phyloP scores from a whole-genome alignment of 768 basidiomycete species.

The Hericium alpestre region DNA sequence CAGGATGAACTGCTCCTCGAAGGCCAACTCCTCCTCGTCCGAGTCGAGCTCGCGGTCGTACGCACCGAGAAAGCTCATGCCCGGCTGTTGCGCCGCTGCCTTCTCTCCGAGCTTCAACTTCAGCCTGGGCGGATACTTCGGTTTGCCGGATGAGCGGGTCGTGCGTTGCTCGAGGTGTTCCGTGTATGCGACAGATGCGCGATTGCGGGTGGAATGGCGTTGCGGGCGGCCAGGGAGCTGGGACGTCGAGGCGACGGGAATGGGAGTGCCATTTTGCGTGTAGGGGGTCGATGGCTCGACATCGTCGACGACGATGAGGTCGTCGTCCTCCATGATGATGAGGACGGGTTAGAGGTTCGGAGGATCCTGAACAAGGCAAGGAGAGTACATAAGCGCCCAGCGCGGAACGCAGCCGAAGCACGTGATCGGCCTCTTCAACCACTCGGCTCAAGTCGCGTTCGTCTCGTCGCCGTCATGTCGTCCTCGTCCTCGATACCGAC shows the following conservation, averaged over 20 bases:
- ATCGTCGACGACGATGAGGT: slow-evolving; percentile 55
- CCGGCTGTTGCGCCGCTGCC: slow-evolving; percentile 68
- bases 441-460: neutral
- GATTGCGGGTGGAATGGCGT: slow-evolving; percentile 10
- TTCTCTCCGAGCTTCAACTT: slow-evolving; percentile 85
- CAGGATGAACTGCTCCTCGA: slow-evolving; percentile 95
- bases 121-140: slow-evolving; percentile 52
- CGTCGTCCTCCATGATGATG: slow-evolving; percentile 34
- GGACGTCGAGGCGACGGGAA: slow-evolving; percentile 1
- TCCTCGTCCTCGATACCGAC: slow-evolving; percentile 13
- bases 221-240: slow-evolving; percentile 12
- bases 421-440: neutral
- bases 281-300: slow-evolving; percentile 32
- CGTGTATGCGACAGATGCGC: slow-evolving; percentile 16
- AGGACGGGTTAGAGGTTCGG: neutral
- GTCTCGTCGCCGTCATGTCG: neutral
- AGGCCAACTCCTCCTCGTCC: slow-evolving; percentile 87
- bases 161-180: slow-evolving; percentile 24
- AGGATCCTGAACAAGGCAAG: neutral
- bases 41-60: slow-evolving; percentile 94
- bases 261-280: slow-evolving; percentile 17
- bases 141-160: slow-evolving; percentile 27
- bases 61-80: slow-evolving; percentile 80
- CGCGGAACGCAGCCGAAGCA: neutral
- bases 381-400: neutral